Evolutionary conservation across 2,329 filamentous ascomycete species (phyloP), one percentile per base, ranked within the genome.

Genomic region (Neophaeococcomyces aloes): DNA sequence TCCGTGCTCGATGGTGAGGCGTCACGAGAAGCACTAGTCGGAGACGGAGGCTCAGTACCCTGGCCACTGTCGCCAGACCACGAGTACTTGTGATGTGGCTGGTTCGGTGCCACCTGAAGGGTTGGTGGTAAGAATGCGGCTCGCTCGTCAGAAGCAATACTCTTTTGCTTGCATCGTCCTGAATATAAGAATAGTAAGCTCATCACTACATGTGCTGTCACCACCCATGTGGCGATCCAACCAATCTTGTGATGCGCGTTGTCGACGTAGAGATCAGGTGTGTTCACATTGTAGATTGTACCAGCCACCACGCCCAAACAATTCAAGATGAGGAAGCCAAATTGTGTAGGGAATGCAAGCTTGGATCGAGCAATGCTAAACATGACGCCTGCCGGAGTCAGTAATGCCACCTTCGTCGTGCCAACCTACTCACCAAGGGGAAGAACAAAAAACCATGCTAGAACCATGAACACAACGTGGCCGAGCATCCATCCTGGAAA

Each of bases 201-300:
- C 59, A 94, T 67, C 30, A 82, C 56, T 13, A 82, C 72, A 65
- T 94, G 89, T 0, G 74, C 78, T 41, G 71, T 71, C 8, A 83
- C 71, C 3, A 88, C 69, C 70, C 77, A 83, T 2, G 83, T 89
- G 23, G 82, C 72, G 32, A 85, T 70, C 89, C 89, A 96, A 43
- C 87, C 87, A 33, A 89, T 73, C 61, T 84, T 87, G 66, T 87
- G 80, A 61, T 95, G 88, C n/a, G 82, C 76, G 59, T 94, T 94
- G 59, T 83, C 81, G 25, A 79, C 79, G 60, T 94, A 95, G 17
- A 95, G 67, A 58, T 94, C 85, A 1, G 87, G 86, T 0, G 86
- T 94, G 50, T 75, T 78, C 46, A 75, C 71, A 60, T 91, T 86
- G 68, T 94, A 94, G 27, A 86, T 66, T 38, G 76, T 72, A 6